Evolutionary conservation across 2,329 filamentous ascomycete genomes (phyloP).

Genomic region (Cercospora berteroae): DNA sequence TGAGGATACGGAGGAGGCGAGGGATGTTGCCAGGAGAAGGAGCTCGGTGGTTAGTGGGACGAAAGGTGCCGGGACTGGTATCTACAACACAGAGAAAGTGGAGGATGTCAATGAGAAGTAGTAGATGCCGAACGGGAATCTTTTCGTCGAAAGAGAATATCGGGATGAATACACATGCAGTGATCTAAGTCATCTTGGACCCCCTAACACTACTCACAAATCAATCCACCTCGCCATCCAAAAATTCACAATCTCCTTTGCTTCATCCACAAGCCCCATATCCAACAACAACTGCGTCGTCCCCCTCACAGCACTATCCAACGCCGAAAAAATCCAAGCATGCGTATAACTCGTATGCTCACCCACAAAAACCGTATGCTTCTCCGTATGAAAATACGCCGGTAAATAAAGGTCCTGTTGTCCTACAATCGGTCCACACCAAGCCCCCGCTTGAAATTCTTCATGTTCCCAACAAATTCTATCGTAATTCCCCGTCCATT

Average conservation of each 20-base stretch:
- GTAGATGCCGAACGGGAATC: neutral
- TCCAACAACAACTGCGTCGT: conserved; percentile 63
- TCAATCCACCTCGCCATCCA: conserved; percentile 70
- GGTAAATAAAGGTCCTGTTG: conserved; percentile 70
- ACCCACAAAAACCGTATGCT: conserved; percentile 61
- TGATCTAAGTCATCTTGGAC: neutral
- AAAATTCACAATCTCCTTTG: conserved; percentile 60
- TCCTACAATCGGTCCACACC: conserved; percentile 57
- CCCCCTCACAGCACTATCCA: conserved; percentile 66
- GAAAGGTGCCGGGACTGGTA: neutral
- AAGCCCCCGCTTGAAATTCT: conserved; percentile 60
- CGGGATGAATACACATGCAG: neutral
- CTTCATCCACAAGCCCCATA: conserved; percentile 67
- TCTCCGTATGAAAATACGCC: conserved; percentile 69
- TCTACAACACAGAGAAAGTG: conserved; percentile 18
- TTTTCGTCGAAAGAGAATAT: neutral
- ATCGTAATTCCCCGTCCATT: conserved; percentile 65
- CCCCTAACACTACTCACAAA: conserved; percentile 33
- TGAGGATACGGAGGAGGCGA: conserved; percentile 40
- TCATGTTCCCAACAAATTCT: conserved; percentile 66
- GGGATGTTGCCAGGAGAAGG: conserved; percentile 25
- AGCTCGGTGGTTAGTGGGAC: conserved; percentile 24
- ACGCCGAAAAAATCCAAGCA: conserved; percentile 66
- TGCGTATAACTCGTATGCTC: conserved; percentile 72
- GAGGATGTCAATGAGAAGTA: conserved; percentile 1